Base-by-base conservation (phyloP, 768 basidiomycete species). In the Pleurotus sapidus region DNA sequence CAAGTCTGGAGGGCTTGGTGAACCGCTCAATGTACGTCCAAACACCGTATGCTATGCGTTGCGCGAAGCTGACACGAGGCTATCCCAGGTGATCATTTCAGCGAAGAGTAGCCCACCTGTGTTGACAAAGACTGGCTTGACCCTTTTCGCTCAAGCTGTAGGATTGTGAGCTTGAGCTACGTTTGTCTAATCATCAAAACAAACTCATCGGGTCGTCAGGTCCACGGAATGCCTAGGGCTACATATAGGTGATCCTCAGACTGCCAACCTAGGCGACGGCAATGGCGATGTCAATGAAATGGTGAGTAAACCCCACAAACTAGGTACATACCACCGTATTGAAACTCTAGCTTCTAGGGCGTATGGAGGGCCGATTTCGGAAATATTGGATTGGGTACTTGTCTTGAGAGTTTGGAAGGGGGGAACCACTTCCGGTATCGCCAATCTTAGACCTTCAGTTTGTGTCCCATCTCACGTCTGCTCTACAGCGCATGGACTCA, bases 191-290 rank as follows among this genome's bases (percentile, higher is more conserved):
- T 61, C 11, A 30, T 18, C 27, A 24, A 43, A 18, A 43, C 45
- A 68, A 75, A 27, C 17, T 38, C 27, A 37, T 47, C 50, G 37
- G 12, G 15, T 4, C 11, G n/a, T 14, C 50, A 65, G 66, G 49
- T 73, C 77, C 38, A 62, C 63, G n/a, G 87, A 93, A 70, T 93
- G 89, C 63, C 71, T 93, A 5, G 92, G 90, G 0, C 83, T 91
- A 49, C 84, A 87, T 63, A 65, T 81, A 3, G 90, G 91, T 1
- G 74, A 70, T 25, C 77, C 80, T 17, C 93, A 94, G 64, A 73
- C 71, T 3, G 91, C 90, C 0, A 80, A 92, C 64, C 75, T 94
- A 1, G 93, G 93, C 0, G 93, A 95, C 61, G 91, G 92, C 0
- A 72, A 85, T 60, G 91, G 90, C 2, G 76, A 57, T n/a, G 68